Conservation (phyloP, 371 early-diverging fungal genomes). For the Blakeslea trispora region DNA sequence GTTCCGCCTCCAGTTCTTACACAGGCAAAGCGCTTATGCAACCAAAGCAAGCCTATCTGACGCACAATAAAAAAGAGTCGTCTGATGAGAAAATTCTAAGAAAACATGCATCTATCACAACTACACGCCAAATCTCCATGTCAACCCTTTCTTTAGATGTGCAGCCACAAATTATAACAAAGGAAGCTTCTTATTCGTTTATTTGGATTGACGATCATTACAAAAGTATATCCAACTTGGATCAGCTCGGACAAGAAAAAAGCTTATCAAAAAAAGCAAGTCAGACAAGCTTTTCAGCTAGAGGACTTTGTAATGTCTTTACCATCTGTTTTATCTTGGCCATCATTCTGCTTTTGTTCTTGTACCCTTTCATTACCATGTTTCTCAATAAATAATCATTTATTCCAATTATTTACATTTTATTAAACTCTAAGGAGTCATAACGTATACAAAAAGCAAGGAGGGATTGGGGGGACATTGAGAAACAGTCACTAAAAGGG, state of each 20-base stretch:
- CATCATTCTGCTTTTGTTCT: constrained; percentile 19
- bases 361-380: constrained; percentile 20
- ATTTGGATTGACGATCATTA: constrained; percentile 30
- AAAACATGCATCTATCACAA: neutral
- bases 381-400: constrained; percentile 5
- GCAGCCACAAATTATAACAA: constrained; percentile 19
- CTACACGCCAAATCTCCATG: constrained; percentile 20
- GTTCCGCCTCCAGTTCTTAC: neutral
- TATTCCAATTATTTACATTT: neutral
- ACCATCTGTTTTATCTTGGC: constrained; percentile 15
- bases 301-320: constrained; percentile 21
- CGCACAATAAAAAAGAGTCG: neutral
- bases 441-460: neutral
- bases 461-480: no score
- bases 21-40: neutral
- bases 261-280: constrained; percentile 3
- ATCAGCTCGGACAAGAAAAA: constrained; percentile 1
- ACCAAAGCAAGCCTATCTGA: neutral
- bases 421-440: no score
- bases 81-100: neutral
- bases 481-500: neutral
- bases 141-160: constrained; percentile 13
- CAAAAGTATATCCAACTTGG: constrained; percentile 9
- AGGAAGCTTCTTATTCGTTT: constrained; percentile 19
- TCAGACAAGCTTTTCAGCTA: neutral